Evolutionary conservation across 768 basidiomycete species (phyloP).

Genomic region (Pluteus cervinus): DNA sequence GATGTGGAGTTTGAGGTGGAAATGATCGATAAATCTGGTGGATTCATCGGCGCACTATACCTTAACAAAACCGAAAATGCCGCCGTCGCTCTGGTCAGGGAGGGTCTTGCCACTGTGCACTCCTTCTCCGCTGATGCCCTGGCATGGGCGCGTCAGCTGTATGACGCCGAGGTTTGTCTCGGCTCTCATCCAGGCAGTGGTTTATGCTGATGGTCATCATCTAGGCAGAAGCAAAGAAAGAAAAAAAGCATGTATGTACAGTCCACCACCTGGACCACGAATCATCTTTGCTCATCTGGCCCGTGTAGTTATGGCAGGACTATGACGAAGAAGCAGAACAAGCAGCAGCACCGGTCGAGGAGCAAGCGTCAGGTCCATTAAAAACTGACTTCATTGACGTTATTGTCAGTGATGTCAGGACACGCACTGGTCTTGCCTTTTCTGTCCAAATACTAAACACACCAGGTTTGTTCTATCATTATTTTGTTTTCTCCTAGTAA

Average conservation of each 20-base stretch:
- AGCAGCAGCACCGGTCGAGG: conserved; percentile 34
- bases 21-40: conserved; percentile 87
- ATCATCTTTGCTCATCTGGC: background rate
- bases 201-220: conserved; percentile 1
- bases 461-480: conserved; percentile 51
- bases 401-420: conserved; percentile 83
- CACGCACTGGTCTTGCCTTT: conserved; percentile 70
- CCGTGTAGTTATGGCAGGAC: conserved; percentile 74
- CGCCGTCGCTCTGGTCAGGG: conserved; percentile 75
- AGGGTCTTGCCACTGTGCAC: conserved; percentile 87
- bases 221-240: conserved; percentile 77
- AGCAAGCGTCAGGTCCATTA: conserved; percentile 45
- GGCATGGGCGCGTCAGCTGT: conserved; percentile 73
- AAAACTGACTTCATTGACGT: conserved; percentile 89
- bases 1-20: conserved; percentile 94
- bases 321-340: conserved; percentile 72
- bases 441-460: conserved; percentile 92
- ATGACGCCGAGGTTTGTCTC: conserved; percentile 71
- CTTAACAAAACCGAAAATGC: conserved; percentile 83
- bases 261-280: background rate
- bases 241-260: conserved; percentile 63
- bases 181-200: background rate
- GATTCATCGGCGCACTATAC: conserved; percentile 88
- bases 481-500: conserved; percentile 1
- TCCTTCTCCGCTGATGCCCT: conserved; percentile 80